Base-by-base conservation (phyloP, 345 rosid genomes). In the Sapria himalayana region DNA sequence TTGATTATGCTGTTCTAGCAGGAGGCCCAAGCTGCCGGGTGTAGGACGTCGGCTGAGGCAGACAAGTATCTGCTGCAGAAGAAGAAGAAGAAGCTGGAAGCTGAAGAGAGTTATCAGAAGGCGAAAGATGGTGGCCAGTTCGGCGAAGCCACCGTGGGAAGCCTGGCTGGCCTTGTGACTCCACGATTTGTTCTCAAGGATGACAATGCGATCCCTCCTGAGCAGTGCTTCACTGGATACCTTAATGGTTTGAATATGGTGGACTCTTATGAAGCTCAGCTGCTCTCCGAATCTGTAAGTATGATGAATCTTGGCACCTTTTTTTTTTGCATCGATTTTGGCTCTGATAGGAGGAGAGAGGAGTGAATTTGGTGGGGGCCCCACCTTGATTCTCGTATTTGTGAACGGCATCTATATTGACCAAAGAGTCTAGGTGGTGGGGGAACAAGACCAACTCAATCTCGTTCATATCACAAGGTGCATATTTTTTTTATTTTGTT, bases 21-120 rank as follows among this genome's bases (percentile, higher is more conserved):
- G 99, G 95, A 84, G 45, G 95, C 99, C 22, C 84, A 65, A 49
- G 57, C 71, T 33, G 93, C 95, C 49, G 95, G 95, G 49, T 91
- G 95, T 46, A 74, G 79, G 9, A 65, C 92, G 16, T 52, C 86
- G 20, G 73, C 73, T 20, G 95, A 84, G 66, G 92, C 92, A 22
- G 93, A 84, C 46, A 62, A 69, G 40, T 74, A 73, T 37, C 46
- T 73, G 13, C 84, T 68, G 46, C 68, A 46, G 33, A 81, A 81
- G 40, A 66, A 70, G 59, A 71, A 66, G 68, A 62, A 74, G 49
- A 71, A 66, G 68, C 60, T 74, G 49, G 95, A 77, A 52, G 76
- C 69, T 5, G 92, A 77, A 54, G 98, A 86, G 58, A 73, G 60
- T 51, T 58, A 65, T 54, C 69, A 55, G 43, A 59, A 84, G 55